A percentile compares a stretch with the other conserved stretches of the same genome.
Evolutionary conservation across 768 basidiomycete species (phyloP).

Genomic region (Lanmaoa rubissima): DNA sequence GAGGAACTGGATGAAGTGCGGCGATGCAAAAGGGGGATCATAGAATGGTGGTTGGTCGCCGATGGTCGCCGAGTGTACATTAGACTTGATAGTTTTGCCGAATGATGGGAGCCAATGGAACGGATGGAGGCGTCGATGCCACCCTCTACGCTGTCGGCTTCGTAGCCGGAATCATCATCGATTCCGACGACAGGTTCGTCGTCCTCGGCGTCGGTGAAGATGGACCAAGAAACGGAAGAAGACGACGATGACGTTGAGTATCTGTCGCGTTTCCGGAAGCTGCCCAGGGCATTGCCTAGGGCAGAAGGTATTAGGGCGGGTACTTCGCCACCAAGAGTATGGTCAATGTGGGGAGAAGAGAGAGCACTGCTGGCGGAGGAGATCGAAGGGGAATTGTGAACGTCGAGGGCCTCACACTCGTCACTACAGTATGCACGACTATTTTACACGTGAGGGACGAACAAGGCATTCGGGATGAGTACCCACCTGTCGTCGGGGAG

Average conservation of each 20-base stretch:
- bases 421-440: constrained; percentile 73
- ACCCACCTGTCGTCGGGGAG: constrained; percentile 62
- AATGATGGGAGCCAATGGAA: constrained; percentile 37
- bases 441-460: constrained; percentile 26
- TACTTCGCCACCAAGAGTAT: constrained; percentile 55
- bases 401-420: constrained; percentile 60
- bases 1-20: constrained; percentile 46
- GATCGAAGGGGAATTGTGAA: constrained; percentile 59
- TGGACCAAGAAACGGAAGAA: constrained; percentile 66
- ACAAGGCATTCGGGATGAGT: constrained; percentile 12
- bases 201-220: constrained; percentile 63
- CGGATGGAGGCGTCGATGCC: constrained; percentile 43
- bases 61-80: constrained; percentile 71
- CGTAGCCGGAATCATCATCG: constrained; percentile 34
- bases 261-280: constrained; percentile 44
- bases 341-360: constrained; percentile 62
- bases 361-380: constrained; percentile 65
- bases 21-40: constrained; percentile 53
- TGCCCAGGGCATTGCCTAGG: constrained; percentile 53
- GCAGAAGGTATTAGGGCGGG: constrained; percentile 60
- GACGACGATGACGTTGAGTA: constrained; percentile 64
- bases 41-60: constrained; percentile 64
- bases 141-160: constrained; percentile 33
- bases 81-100: constrained; percentile 44
- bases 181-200: constrained; percentile 36